These are phyloP conservation scores for Magnolia officinalis DNA, from an alignment of 164 flowering plant species.

Conservation along the genomic window DNA sequence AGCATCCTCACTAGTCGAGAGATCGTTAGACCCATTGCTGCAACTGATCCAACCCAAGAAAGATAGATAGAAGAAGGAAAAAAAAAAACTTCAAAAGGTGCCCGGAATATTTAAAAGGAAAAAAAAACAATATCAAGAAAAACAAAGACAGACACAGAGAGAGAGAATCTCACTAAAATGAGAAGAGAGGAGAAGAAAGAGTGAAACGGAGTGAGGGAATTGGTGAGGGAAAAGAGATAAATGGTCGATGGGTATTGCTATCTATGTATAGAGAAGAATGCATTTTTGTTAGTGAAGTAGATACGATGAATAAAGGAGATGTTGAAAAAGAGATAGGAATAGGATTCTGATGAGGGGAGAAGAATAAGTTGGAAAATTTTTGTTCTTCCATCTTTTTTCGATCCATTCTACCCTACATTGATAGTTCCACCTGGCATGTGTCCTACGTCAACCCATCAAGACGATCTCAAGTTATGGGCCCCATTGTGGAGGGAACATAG, in stretches of 20 bases:
- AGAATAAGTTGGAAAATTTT: not conserved
- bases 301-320: not conserved
- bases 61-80: not conserved
- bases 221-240: not conserved
- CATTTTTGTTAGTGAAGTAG: not conserved
- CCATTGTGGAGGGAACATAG: too few species aligned
- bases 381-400: too few species aligned
- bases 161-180: not conserved
- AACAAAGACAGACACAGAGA: not conserved
- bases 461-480: too few species aligned
- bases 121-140: not conserved
- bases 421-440: too few species aligned
- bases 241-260: not conserved
- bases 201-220: not conserved
- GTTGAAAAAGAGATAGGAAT: not conserved
- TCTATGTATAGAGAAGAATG: not conserved
- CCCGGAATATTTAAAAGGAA: not conserved
- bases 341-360: not conserved
- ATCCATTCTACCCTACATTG: too few species aligned
- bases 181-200: not conserved
- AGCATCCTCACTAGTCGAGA: conserved; percentile 30
- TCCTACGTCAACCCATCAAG: too few species aligned
- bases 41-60: conserved; percentile 10
- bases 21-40: conserved; percentile 26
- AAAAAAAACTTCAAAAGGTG: not conserved